These are phyloP conservation scores for Colletotrichum orbiculare DNA, from an alignment of 2,329 filamentous ascomycete species.

Conservation along the genomic window DNA sequence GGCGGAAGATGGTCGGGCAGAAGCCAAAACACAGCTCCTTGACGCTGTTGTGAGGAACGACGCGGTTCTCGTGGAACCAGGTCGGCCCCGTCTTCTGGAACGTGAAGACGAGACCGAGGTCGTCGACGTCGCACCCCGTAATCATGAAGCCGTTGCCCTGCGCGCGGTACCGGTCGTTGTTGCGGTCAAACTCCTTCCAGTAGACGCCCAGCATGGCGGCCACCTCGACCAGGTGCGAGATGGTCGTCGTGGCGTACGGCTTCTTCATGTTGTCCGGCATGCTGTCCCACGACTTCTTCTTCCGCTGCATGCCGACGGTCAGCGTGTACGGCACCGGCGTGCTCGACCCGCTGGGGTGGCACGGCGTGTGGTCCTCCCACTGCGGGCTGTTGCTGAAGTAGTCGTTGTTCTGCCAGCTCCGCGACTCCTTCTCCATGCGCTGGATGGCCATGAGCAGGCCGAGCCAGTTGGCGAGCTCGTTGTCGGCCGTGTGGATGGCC, in stretches of 20 bases:
- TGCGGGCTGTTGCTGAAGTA: conserved; percentile 20
- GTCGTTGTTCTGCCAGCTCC: conserved; percentile 27
- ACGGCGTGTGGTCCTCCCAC: conserved; percentile 19
- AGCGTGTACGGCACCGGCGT: conserved; percentile 10
- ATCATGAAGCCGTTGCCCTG: conserved; percentile 51
- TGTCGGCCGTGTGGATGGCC: conserved; percentile 33
- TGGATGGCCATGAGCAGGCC: conserved; percentile 32
- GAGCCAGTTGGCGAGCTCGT: conserved; percentile 29
- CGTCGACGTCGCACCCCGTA: conserved; percentile 44
- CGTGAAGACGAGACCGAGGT: conserved; percentile 52
- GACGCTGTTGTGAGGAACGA: conserved; percentile 50
- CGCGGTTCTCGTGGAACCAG: conserved; percentile 47
- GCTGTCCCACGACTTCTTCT: conserved; percentile 34
- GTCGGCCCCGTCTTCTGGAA: conserved; percentile 51
- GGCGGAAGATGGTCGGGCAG: conserved; percentile 51
- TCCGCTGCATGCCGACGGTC: conserved; percentile 29
- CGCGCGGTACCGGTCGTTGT: conserved; percentile 48
- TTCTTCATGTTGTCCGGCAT: conserved; percentile 38
- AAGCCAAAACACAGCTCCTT: conserved; percentile 55
- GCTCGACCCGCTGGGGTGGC: background rate
- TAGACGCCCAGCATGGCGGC: conserved; percentile 51
- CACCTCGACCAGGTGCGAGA: conserved; percentile 50
- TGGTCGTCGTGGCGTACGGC: conserved; percentile 50
- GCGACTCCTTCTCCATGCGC: conserved; percentile 33
- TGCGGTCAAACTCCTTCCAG: conserved; percentile 54